Evolutionary conservation across 306 rosid species (phyloP).

Genomic region (Dryas drummondii): DNA sequence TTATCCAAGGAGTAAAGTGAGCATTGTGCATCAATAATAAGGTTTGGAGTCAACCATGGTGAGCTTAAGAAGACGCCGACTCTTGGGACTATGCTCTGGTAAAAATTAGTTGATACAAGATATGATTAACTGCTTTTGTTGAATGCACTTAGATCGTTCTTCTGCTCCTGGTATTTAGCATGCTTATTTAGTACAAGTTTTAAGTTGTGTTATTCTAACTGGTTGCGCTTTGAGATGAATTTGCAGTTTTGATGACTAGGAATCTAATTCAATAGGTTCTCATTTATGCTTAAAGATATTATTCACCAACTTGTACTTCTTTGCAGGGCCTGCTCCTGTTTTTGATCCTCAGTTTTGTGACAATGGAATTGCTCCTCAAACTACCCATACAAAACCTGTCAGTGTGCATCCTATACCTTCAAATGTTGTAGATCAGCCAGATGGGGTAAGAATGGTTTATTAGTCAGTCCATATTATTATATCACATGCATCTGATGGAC

Average conservation of each 20-base stretch:
- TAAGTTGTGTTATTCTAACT: background rate
- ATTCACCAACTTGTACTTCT: constrained; percentile 25
- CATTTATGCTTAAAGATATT: constrained; percentile 7
- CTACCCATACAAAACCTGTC: constrained; percentile 39
- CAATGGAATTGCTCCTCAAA: constrained; percentile 40
- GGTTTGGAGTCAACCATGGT: constrained; percentile 55
- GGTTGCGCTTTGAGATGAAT: constrained; percentile 1
- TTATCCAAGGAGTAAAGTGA: constrained; percentile 18
- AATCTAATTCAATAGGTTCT: constrained; percentile 13
- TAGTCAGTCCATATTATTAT: constrained; percentile 18
- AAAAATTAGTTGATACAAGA: constrained; percentile 25
- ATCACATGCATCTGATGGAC: constrained; percentile 11
- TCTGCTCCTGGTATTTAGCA: background rate
- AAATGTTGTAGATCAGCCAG: constrained; percentile 39
- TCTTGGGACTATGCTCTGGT: constrained; percentile 88
- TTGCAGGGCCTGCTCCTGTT: constrained; percentile 65
- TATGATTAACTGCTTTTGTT: constrained; percentile 1
- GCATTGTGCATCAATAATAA: constrained; percentile 30
- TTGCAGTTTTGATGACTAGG: background rate
- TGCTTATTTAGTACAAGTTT: background rate
- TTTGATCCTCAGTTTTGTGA: constrained; percentile 52
- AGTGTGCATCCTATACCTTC: constrained; percentile 53
- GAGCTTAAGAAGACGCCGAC: constrained; percentile 96
- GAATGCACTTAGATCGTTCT: background rate
- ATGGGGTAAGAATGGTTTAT: constrained; percentile 45